Evolutionary conservation across 129 eudicot genomes (phyloP), one percentile per base, ranked within the genome.

Genomic region (Escallonia herrerae): DNA sequence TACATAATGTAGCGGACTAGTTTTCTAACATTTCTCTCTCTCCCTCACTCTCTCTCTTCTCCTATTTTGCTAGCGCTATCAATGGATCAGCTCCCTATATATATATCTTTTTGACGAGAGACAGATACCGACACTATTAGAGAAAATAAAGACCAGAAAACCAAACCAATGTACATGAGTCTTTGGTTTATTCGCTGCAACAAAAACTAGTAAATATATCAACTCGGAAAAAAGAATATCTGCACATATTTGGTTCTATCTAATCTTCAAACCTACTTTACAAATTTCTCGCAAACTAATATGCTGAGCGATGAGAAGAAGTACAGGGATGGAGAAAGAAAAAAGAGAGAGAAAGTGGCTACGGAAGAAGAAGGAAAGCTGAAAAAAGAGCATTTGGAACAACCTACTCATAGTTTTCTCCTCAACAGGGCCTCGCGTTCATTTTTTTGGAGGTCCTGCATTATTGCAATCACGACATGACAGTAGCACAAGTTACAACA

Each of bases 401-500:
- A 7, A 9, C 45, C 44, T 58, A 58, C 10, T 39, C 11, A 10
- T 37, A 40, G 11, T 58, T 58, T 4, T 58, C 62, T 6, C 4
- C 13, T 11, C 37, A 43, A 58, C 63, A 7, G 63, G 63, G 8
- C 12, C 7, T 43, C 43, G 8, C 9, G 6, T 15, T 55, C 39
- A 9, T 58, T 58, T 33, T 58, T 7, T 7, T 58, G 63, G 3
- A 58, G 39, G 63, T 58, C 45, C 63, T 58, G 63, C 12, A 58
- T 40, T 58, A 58, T 58, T 54, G 22, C 15, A 15, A 54, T 11
- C 58, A 54, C 37, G 33, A 55, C 37, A 5, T 55, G 33, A 55
- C 33, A 22, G 33, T 1, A 22, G 33, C 33, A 22, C 33, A 22
- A 14, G 6, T 14, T 55, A 55, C 59, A 55, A 55, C 59, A 5